These are phyloP conservation scores for Pseudogymnoascus pannorum DNA, from an alignment of 2,329 filamentous ascomycete genomes.

Conservation along the genomic window DNA sequence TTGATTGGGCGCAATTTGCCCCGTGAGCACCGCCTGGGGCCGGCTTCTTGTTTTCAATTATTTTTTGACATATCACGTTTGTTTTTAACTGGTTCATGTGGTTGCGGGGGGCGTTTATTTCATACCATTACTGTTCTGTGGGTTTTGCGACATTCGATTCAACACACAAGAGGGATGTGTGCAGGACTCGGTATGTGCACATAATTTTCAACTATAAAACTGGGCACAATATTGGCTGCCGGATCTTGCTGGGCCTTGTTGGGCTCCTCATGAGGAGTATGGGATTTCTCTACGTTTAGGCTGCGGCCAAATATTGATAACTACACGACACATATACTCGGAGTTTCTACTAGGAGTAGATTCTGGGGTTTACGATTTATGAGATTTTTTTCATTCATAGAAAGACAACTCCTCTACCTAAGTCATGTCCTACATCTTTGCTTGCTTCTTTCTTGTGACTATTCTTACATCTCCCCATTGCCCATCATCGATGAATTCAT, in stretches of 20 bases:
- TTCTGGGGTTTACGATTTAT: slow-evolving; percentile 6
- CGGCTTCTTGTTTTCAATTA: slow-evolving; percentile 5
- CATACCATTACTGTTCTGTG: neutral
- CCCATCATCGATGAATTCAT: neutral
- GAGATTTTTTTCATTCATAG: neutral
- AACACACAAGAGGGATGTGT: neutral
- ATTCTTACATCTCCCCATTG: neutral
- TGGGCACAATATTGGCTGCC: neutral
- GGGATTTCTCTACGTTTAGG: neutral
- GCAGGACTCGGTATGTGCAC: neutral
- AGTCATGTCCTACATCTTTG: neutral
- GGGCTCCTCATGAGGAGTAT: neutral
- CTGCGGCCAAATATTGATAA: neutral
- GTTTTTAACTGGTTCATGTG: neutral
- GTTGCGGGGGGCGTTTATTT: neutral
- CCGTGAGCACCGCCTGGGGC: neutral
- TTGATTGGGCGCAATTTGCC: slow-evolving; percentile 4
- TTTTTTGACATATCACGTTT: neutral
- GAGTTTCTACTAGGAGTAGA: neutral
- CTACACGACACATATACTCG: neutral
- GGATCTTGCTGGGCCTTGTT: neutral
- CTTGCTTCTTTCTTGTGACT: neutral
- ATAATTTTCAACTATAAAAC: slow-evolving; percentile 4
- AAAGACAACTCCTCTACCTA: neutral
- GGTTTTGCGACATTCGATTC: neutral